Evolutionary conservation across 495 filamentous ascomycete species (phyloP), one percentile per base, ranked within the genome.

Genomic region (Monascus purpureus): DNA sequence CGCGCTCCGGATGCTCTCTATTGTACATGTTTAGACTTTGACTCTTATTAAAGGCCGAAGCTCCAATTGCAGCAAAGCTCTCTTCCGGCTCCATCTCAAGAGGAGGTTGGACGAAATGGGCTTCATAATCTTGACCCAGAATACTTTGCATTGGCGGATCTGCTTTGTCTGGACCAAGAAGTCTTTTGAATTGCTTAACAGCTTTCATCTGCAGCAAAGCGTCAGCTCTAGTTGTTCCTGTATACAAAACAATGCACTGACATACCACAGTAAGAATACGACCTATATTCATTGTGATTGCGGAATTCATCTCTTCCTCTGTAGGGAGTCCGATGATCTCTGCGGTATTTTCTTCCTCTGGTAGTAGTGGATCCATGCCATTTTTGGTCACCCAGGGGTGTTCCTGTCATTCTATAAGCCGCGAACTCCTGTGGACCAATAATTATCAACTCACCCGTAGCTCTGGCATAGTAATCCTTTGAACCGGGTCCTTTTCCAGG

Each of bases 351-450:
- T 96, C 88, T 31, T 86, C 75, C 15, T 67, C 66, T 14, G 85
- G 66, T 19, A 97, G 65, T 9, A 97, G 58, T 35, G 77, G 77
- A 53, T 97, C 90, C 17, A 64, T 65, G 14, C 85, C 88, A 25
- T 68, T 55, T 42, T 73, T 80, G 5, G 90, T 97, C 7, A 96
- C 87, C 90, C 90, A 97, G 3, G 84, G 77, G 50, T 97, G 90
- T 46, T 82, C 69, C 88, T 94, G 42, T 32, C 16, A 24, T 8
- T 17, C 19, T 38, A 2, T 30, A 31, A 46, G n/a, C n/a, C n/a
- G n/a, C n/a, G n/a, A n/a, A n/a, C n/a, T n/a, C n/a, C n/a, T n/a
- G n/a, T n/a, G n/a, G n/a, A n/a, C n/a, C n/a, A n/a, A n/a, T n/a
- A n/a, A n/a, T n/a, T 29, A 22, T 14, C 5, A 13, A 57, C 73